phyloP scores from a whole-genome alignment of 129 eudicot genomes.

The Helichrysum umbraculigerum region DNA sequence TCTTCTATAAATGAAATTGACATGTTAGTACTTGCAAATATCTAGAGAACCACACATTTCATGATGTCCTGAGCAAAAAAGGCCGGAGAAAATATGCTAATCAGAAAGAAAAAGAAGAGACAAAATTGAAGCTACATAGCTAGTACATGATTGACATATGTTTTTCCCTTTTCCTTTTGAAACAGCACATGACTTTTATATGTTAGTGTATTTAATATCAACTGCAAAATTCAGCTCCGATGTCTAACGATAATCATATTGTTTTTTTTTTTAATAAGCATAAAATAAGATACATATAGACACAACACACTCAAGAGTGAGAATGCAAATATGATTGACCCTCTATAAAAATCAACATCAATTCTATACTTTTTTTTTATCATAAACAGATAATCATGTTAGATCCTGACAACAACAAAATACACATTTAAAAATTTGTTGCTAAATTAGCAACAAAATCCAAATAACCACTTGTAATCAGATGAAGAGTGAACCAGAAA shows the following conservation, averaged over 20 bases:
- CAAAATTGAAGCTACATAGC: too few species aligned
- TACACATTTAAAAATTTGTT: background rate
- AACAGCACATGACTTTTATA: background rate
- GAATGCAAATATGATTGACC: background rate
- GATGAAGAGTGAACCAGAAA: background rate
- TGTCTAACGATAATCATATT: background rate
- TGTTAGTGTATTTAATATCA: constrained; percentile 5
- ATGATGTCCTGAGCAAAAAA: background rate
- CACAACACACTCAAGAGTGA: background rate
- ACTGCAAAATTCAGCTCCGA: constrained; percentile 10
- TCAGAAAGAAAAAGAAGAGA: too few species aligned
- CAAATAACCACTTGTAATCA: background rate
- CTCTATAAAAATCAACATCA: background rate
- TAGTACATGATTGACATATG: background rate
- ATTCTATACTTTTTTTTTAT: constrained; percentile 3
- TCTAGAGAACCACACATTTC: background rate
- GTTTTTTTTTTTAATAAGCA: background rate
- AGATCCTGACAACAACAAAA: constrained; percentile 5
- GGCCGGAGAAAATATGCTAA: background rate
- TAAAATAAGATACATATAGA: background rate
- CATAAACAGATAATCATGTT: background rate
- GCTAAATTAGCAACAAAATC: constrained; percentile 16
- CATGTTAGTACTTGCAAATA: background rate
- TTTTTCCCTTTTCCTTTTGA: too few species aligned
- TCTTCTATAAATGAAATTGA: background rate